phyloP scores from a whole-genome alignment of 768 basidiomycete genomes.

The Lactarius tabidus region DNA sequence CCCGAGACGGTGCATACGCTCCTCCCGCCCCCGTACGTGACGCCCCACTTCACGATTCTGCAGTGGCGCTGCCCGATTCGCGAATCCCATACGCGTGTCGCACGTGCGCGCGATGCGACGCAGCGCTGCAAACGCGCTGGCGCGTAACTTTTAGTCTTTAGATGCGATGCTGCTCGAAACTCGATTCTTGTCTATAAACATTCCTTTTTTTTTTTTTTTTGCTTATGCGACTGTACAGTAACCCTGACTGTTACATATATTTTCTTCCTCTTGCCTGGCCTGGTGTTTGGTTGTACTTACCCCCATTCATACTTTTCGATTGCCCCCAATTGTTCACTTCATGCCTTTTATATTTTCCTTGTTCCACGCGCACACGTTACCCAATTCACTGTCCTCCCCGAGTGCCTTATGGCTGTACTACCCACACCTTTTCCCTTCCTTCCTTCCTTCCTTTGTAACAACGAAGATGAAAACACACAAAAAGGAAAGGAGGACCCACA shows the following conservation, averaged over 20 bases:
- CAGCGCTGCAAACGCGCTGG: slow-evolving; percentile 10
- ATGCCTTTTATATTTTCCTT: not conserved
- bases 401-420: not conserved
- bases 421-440: not conserved
- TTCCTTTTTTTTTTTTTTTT: not conserved
- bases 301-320: not conserved
- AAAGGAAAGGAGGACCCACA: not conserved
- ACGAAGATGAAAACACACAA: not conserved
- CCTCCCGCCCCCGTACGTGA: slow-evolving; percentile 67
- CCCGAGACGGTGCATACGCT: slow-evolving; percentile 64
- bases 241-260: not conserved
- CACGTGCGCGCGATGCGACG: slow-evolving; percentile 37
- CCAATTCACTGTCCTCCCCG: not conserved
- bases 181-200: not conserved
- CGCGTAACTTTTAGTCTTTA: not conserved
- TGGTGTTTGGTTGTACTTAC: not conserved
- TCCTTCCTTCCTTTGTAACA: not conserved
- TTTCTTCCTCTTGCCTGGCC: not conserved
- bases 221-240: slow-evolving; percentile 5
- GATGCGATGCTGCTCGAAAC: not conserved
- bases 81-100: slow-evolving; percentile 67
- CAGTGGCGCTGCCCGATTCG: slow-evolving; percentile 60
- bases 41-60: slow-evolving; percentile 66
- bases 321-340: not conserved
- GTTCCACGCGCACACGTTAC: not conserved